Conservation (phyloP, 129 eudicot species). For the Scalesia atractyloides region DNA sequence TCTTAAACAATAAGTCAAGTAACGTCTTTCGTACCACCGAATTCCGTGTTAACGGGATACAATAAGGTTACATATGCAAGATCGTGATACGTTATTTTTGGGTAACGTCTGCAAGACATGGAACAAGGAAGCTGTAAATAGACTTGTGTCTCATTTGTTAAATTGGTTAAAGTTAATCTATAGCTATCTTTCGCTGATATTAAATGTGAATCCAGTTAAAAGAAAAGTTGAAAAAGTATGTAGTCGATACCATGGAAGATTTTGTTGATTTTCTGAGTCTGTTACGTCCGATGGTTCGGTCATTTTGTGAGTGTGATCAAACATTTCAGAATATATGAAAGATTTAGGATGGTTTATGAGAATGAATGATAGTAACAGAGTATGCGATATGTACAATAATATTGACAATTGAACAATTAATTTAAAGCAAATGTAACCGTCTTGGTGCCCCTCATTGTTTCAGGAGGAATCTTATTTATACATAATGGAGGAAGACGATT, state of each 20-base stretch:
- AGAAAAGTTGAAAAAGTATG: constrained; percentile 82
- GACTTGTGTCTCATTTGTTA: constrained; percentile 35
- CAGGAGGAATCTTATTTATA: too few species aligned
- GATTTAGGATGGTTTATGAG: too few species aligned
- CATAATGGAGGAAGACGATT: too few species aligned
- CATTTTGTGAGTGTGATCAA: too few species aligned
- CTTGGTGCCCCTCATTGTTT: too few species aligned
- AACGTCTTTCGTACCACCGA: constrained; percentile 39
- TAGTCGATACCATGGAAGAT: constrained; percentile 80
- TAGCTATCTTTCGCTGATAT: constrained; percentile 37
- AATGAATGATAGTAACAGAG: too few species aligned
- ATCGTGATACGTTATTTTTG: constrained; percentile 89
- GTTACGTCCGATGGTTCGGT: too few species aligned
- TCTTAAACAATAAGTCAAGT: constrained; percentile 45
- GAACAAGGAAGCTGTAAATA: constrained; percentile 97
- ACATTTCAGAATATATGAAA: too few species aligned
- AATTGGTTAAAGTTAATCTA: constrained; percentile 31
- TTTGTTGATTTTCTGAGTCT: too few species aligned
- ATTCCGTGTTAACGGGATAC: constrained; percentile 90
- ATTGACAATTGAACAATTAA: too few species aligned
- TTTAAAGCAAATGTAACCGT: too few species aligned
- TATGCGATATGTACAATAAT: too few species aligned
- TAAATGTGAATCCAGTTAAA: constrained; percentile 69
- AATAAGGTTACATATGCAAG: constrained; percentile 93
- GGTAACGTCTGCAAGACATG: constrained; percentile 97